Evolutionary conservation across 2,329 filamentous ascomycete species (phyloP), one percentile per base, ranked within the genome.

Genomic region (Lecanoromycetidae sp.): DNA sequence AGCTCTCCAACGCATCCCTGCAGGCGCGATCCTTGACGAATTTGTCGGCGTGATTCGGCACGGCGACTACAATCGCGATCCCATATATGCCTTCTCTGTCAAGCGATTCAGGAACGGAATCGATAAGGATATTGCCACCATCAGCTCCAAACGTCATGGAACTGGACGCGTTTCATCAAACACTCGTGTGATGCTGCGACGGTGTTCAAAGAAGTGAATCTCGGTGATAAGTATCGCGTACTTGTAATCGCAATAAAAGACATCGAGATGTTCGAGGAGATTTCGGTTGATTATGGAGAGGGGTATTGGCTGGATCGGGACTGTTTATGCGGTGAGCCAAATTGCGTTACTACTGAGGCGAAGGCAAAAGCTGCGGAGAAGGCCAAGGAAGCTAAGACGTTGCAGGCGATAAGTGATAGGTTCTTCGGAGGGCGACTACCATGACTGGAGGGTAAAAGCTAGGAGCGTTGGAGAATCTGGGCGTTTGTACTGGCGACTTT

Each of bases 221-320:
- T 60, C 17, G 63, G 63, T 9, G 40, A 55, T 4, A 41, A 49
- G 12, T 45, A 43, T 4, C 45, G 53, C 4, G 56, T 57, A 20
- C 52, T 52, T 3, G 43, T 63, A 12, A 38, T 53, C 40, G 57
- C 54, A 9, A 6, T 17, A 5, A 51, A 55, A 9, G 54, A 63
- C 43, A 63, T 64, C 12, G 23, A 37, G 2, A 50, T 57, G 0
- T 63, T 61, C 30, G 61, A 64, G 33, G 61, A 64, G 41, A 36
- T 64, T n/a, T 63, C 60, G 2, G 30, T 64, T 2, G 29, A 59
- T 32, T 65, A 65, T 51, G 63, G 63, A 9, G 3, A 13, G 0
- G 29, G 15, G 0, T 64, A 63, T 46, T 63, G 60, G 61, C 12
- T 19, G 26, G 15, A 15, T 2, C 12, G n/a, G 39, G 15, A 3